phyloP scores from a whole-genome alignment of 257 asterid genomes.

The Capsicum chinense region DNA sequence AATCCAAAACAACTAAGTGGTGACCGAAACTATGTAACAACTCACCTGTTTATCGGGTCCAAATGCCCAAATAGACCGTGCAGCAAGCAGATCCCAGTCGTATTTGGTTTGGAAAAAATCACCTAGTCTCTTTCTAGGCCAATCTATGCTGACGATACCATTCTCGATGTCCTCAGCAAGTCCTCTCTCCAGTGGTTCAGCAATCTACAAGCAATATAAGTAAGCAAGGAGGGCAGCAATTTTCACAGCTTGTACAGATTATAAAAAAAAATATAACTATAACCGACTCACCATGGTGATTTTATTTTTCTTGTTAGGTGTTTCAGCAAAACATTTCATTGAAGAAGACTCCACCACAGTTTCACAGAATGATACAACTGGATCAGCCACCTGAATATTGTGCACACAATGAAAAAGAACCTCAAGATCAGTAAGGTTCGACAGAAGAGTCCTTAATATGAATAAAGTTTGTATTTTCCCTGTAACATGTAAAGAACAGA shows the following conservation, averaged over 20 bases:
- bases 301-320: conserved; percentile 95
- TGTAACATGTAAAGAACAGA: background rate
- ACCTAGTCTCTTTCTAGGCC: conserved; percentile 90
- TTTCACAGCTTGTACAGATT: background rate
- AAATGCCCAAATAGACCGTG: conserved; percentile 98
- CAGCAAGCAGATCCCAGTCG: conserved; percentile 99
- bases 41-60: conserved; percentile 97
- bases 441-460: background rate
- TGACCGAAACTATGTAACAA: conserved; percentile 6
- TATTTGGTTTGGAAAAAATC: conserved; percentile 91
- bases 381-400: conserved; percentile 84
- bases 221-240: background rate
- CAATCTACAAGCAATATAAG: conserved; percentile 55
- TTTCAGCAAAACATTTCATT: conserved; percentile 97
- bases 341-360: conserved; percentile 98
- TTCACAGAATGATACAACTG: conserved; percentile 97
- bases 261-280: background rate
- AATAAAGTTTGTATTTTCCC: background rate
- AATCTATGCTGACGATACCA: conserved; percentile 85
- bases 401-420: conserved; percentile 22
- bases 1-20: background rate
- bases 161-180: conserved; percentile 98
- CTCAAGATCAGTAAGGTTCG: background rate
- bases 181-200: conserved; percentile 97
- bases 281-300: conserved; percentile 82